These are phyloP conservation scores for Fusarium acutatum DNA, from an alignment of 2,329 filamentous ascomycete species.

Conservation along the genomic window DNA sequence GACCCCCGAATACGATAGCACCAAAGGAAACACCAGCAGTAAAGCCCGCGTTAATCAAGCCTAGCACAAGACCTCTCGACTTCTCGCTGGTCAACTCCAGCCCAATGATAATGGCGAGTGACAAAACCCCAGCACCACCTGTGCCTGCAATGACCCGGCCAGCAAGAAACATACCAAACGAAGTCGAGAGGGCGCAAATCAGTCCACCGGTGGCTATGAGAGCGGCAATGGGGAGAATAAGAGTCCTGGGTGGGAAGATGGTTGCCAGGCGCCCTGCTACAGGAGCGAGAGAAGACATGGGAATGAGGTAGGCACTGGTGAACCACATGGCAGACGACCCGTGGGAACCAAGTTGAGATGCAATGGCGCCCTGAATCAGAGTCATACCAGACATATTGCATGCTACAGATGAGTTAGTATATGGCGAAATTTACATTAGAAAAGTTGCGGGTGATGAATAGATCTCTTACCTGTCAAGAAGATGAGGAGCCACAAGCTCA, in stretches of 20 bases:
- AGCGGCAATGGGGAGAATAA: constrained; percentile 69
- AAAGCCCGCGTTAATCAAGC: constrained; percentile 76
- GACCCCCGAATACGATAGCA: constrained; percentile 73
- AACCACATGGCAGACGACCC: constrained; percentile 80
- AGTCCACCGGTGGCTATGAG: constrained; percentile 69
- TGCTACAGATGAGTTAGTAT: constrained; percentile 46
- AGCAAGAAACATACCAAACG: constrained; percentile 70
- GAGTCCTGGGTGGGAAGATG: constrained; percentile 74
- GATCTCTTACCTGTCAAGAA: constrained; percentile 39
- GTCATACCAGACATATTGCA: constrained; percentile 83
- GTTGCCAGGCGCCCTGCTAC: constrained; percentile 76
- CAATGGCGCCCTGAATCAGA: constrained; percentile 81
- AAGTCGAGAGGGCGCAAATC: constrained; percentile 68
- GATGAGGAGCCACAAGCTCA: constrained; percentile 41
- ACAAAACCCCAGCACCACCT: constrained; percentile 77
- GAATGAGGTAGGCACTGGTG: constrained; percentile 76
- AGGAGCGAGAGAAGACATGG: constrained; percentile 70
- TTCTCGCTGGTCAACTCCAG: constrained; percentile 76
- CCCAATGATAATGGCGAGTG: constrained; percentile 77
- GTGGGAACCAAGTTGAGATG: constrained; percentile 77
- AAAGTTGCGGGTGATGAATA: not conserved
- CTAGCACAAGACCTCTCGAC: constrained; percentile 76
- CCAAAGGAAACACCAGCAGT: constrained; percentile 77
- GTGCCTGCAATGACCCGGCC: constrained; percentile 74
- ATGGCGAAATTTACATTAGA: not conserved